Evolutionary conservation across 169 alveolate species (phyloP).

Genomic region (Cystoisospora suis): DNA sequence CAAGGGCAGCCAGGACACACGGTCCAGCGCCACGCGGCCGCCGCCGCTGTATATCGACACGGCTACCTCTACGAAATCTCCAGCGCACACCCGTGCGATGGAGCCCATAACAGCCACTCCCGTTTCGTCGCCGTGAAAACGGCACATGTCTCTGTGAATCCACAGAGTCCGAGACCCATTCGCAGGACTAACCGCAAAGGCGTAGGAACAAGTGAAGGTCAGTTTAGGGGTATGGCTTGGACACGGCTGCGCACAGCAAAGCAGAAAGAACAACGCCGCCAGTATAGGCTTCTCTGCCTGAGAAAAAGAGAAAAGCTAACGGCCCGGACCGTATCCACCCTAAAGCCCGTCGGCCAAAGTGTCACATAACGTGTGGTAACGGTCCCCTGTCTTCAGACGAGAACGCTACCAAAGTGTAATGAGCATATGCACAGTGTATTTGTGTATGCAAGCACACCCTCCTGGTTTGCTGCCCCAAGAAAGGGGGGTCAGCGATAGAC

Average conservation of each 20-base stretch:
- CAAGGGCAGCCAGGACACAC: slow-evolving; percentile 68
- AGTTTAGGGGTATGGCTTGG: not conserved
- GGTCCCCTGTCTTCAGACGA: too few relatives aligned
- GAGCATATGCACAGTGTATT: too few relatives aligned
- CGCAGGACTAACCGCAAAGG: slow-evolving; percentile 44
- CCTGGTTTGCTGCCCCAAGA: too few relatives aligned
- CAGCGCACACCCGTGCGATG: slow-evolving; percentile 69
- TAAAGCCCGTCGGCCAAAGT: too few relatives aligned
- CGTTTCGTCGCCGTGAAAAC: slow-evolving; percentile 71
- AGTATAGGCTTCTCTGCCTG: too few relatives aligned
- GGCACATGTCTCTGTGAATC: slow-evolving; percentile 71
- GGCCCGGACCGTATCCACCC: too few relatives aligned
- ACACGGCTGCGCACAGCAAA: not conserved
- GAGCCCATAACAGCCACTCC: slow-evolving; percentile 64
- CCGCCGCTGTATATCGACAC: slow-evolving; percentile 63
- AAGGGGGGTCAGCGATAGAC: too few relatives aligned
- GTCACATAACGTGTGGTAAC: too few relatives aligned
- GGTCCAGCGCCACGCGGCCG: slow-evolving; percentile 58
- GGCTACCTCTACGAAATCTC: slow-evolving; percentile 72
- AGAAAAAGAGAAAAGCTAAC: too few relatives aligned
- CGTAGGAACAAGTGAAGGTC: not conserved
- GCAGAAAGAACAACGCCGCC: not conserved
- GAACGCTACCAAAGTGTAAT: too few relatives aligned
- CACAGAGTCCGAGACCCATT: slow-evolving; percentile 59
- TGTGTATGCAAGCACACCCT: too few relatives aligned